Base-by-base conservation (phyloP, 2,329 filamentous ascomycete species). In the Thielaviopsis ethacetica region DNA sequence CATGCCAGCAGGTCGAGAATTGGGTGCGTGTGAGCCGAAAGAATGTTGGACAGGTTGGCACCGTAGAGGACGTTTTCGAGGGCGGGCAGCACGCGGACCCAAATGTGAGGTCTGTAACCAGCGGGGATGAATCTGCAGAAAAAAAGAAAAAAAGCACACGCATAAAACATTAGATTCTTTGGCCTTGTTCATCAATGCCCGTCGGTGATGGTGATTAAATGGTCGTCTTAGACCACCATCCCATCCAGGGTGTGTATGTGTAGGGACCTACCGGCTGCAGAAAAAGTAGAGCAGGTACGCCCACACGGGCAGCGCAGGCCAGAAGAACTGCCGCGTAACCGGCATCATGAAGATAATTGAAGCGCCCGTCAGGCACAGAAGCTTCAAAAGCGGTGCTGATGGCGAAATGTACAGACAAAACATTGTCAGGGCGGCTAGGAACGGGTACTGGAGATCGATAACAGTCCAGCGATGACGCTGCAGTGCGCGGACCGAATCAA, bases 51-150 rank as follows among this genome's bases (percentile, higher is more conserved):
- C 60, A 96, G 78, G 72, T 96, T 96, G 63, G 91, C 90, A 65
- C 91, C 91, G 69, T 96, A 97, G 38, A 97, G 79, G 63, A 97
- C 93, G 71, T 97, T 96, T 73, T 97, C 91, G 63, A 97, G 81
- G 19, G 91, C 89, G 4, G 91, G 91, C 41, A 97, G 80, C 27
- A 97, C 89, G 67, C 91, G 89, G 64, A 96, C 91, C 88, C 90
- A 95, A 66, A 96, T 96, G 63, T 89, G 86, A 61, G 91, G 91
- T 65, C 91, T 84, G 74, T 90, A 93, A 68, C 91, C 86, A 65
- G 83, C 81, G 44, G 89, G 86, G 65, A 96, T 91, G 73, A 95
- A 96, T 68, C 90, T 95, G 67, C 12, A 61, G 12, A 53, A 38
- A n/a, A n/a, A n/a, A n/a, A n/a, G n/a, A n/a, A n/a, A n/a, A n/a